These are phyloP conservation scores for Aspergillus sp. DNA, from an alignment of 2,329 filamentous ascomycete genomes.

Conservation along the genomic window DNA sequence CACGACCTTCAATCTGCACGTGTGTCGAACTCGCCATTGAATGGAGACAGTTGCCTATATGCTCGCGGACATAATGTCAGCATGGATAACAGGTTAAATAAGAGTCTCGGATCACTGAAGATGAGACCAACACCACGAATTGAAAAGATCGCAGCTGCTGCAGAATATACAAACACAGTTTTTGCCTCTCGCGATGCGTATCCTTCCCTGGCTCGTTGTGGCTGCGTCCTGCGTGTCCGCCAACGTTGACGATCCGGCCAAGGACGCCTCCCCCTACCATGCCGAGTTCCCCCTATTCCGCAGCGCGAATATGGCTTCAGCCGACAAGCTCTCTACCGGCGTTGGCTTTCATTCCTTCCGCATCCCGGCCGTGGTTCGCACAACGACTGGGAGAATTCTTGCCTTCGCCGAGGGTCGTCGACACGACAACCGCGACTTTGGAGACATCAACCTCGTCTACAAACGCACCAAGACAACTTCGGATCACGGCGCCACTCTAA, in stretches of 20 bases:
- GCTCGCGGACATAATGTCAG: no score
- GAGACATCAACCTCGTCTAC: conserved; percentile 30
- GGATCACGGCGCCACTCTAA: conserved; percentile 16
- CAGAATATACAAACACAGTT: no score
- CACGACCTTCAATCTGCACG: no score
- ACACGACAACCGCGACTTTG: conserved; percentile 24
- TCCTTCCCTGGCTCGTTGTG: background rate
- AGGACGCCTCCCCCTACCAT: conserved; percentile 9
- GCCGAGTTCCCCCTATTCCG: conserved; percentile 22
- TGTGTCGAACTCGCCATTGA: no score
- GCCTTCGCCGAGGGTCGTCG: conserved; percentile 27
- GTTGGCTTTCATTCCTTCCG: conserved; percentile 28
- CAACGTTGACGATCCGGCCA: background rate
- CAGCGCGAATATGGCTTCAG: conserved; percentile 24
- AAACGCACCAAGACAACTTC: conserved; percentile 24
- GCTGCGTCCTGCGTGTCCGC: background rate
- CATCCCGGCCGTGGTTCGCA: conserved; percentile 24
- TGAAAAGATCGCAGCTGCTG: no score
- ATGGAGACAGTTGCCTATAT: no score
- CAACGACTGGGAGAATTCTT: conserved; percentile 22
- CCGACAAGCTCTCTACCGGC: conserved; percentile 23
- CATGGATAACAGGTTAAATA: no score
- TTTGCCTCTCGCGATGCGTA: background rate
- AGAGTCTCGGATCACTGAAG: no score
- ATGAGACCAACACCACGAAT: no score